Evolutionary conservation across 139 green algal species (phyloP).

Genomic region (Chlorella sp.): DNA sequence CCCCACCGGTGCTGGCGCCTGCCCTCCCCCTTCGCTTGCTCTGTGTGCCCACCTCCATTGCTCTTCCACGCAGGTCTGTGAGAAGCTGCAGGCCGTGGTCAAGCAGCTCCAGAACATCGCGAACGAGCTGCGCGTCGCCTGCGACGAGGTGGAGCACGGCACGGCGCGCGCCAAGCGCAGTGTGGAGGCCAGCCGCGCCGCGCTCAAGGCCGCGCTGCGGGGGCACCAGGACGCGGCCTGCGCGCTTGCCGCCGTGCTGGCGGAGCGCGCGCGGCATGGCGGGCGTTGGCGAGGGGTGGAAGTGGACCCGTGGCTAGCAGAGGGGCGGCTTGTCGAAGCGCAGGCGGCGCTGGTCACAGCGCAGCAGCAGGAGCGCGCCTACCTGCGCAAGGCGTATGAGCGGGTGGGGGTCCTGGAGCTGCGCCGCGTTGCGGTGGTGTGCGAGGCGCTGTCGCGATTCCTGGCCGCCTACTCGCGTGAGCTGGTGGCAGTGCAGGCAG

Average conservation of each 20-base stretch:
- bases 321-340: slow-evolving; percentile 49
- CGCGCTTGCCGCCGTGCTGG: slow-evolving; percentile 19
- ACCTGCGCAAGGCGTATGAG: slow-evolving; percentile 51
- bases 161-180: slow-evolving; percentile 16
- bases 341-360: slow-evolving; percentile 40
- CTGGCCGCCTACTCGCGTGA: slow-evolving; percentile 38
- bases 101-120: slow-evolving; percentile 1
- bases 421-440: slow-evolving; percentile 35
- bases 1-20: too few species aligned
- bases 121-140: slow-evolving; percentile 7
- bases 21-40: too few species aligned
- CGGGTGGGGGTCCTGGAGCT: slow-evolving; percentile 53
- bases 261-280: slow-evolving; percentile 18
- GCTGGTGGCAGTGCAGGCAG: not conserved
- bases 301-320: slow-evolving; percentile 65
- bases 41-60: too few species aligned
- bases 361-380: slow-evolving; percentile 46
- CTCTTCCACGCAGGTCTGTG: slow-evolving; percentile 1
- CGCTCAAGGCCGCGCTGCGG: slow-evolving; percentile 35
- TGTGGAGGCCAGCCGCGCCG: slow-evolving; percentile 36
- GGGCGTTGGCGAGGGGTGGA: slow-evolving; percentile 28
- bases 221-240: slow-evolving; percentile 21
- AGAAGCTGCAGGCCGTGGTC: slow-evolving; percentile 12
- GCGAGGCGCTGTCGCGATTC: slow-evolving; percentile 26
- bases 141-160: slow-evolving; percentile 18